Conservation (phyloP, 148 eudicot species). For the Chenopodium formosanum region DNA sequence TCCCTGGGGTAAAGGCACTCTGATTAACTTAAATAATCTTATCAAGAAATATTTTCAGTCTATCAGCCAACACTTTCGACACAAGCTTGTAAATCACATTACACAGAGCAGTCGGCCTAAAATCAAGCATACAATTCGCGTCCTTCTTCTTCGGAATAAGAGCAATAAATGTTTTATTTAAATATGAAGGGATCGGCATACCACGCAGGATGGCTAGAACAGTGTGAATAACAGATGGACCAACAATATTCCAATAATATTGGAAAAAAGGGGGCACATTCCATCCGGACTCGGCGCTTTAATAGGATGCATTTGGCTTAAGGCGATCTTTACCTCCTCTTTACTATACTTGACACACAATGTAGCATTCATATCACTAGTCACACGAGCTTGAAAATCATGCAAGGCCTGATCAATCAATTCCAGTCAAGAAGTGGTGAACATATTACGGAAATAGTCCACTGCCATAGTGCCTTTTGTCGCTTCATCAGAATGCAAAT, state of each 20-base stretch:
- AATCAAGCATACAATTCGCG: no score
- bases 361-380: neutral
- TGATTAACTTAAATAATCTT: neutral
- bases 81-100: neutral
- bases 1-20: neutral
- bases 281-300: neutral
- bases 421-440: neutral
- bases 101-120: no score
- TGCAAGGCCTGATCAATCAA: neutral
- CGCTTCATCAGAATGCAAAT: neutral
- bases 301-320: neutral
- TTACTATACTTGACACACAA: neutral
- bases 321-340: neutral
- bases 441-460: neutral
- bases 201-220: neutral
- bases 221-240: no score
- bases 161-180: no score
- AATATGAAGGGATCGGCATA: neutral
- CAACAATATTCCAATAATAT: no score
- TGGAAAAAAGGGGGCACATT: neutral
- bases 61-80: neutral
- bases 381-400: neutral
- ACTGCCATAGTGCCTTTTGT: neutral
- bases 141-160: no score
- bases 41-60: neutral